Base-by-base conservation (phyloP, 1,284 basidiomycete species). In the Apiotrichum brassicae region DNA sequence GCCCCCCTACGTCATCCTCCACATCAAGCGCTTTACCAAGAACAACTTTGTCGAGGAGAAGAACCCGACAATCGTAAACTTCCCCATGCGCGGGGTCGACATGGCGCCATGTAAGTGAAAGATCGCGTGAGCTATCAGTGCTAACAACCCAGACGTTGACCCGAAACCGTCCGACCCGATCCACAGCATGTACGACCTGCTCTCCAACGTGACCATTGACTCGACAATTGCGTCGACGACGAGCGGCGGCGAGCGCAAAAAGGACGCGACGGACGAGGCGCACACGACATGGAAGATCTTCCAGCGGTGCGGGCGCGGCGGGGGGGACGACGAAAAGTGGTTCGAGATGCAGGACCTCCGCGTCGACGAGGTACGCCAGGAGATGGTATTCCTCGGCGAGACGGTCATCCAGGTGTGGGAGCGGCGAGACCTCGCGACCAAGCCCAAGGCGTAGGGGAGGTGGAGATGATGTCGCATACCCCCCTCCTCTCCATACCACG, bases 11-110 rank as follows among this genome's bases (percentile, higher is more conserved):
- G 83, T 99, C 60, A 87, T 98, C 61, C 77, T 97, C 22, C 90
- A 97, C 70, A 94, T 87, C 77, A 97, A 94, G 67, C 83, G 95
- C 26, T 99, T 98, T 74, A 95, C 90, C n/a, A 95, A 90, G 71
- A 99, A 98, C 72, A 81, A 81, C 46, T 97, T 99, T 65, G 90
- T 97, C 2, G 94, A 97, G 72, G 94, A 98, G 73, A 94, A 97
- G 72, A 98, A 99, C 66, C 93, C 93, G 3, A 99, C 95, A 2
- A 93, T 98, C 54, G 88, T 99, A 61, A 97, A 95, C 66, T 98
- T 97, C 66, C 92, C 92, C 12, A 79, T 97, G 38, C 82, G 88
- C 50, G 92, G 92, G 1, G 79, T 98, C 19, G 92, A 97, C 72
- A 85, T 97, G 71, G 76, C 76, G 59, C 88, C 90, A 45, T 97